Evolutionary conservation across 164 flowering plant species (phyloP).

Genomic region (grape (Vitis vinifera)): DNA sequence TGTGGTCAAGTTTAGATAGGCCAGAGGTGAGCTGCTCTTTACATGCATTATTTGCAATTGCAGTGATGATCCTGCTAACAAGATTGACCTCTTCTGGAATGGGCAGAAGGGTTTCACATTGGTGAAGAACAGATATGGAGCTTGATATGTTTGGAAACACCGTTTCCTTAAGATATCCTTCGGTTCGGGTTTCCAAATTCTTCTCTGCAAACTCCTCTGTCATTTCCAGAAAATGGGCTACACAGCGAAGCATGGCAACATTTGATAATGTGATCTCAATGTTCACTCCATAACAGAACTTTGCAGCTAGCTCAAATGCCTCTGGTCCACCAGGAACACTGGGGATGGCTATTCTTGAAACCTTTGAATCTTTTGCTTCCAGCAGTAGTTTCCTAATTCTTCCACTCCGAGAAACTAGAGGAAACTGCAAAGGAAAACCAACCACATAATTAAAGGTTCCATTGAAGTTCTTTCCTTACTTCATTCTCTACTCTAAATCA

Average conservation of each 20-base stretch:
- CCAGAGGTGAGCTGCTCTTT: slow-evolving; percentile 95
- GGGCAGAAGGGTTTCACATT: slow-evolving; percentile 72
- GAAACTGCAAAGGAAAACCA: slow-evolving; percentile 57
- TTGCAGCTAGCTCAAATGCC: slow-evolving; percentile 91
- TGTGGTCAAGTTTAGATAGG: slow-evolving; percentile 70
- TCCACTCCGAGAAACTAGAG: slow-evolving; percentile 88
- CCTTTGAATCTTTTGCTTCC: slow-evolving; percentile 75
- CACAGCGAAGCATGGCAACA: slow-evolving; percentile 73
- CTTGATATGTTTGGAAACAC: slow-evolving; percentile 72
- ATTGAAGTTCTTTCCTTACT: not conserved
- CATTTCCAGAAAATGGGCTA: slow-evolving; percentile 81
- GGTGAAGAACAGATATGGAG: slow-evolving; percentile 75
- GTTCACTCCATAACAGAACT: slow-evolving; percentile 87
- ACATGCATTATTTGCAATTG: slow-evolving; percentile 77
- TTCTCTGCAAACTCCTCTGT: slow-evolving; percentile 85
- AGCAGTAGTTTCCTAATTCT: slow-evolving; percentile 64
- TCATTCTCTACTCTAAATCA: not conserved
- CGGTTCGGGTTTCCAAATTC: slow-evolving; percentile 64
- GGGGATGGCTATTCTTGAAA: slow-evolving; percentile 50
- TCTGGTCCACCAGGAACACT: slow-evolving; percentile 83
- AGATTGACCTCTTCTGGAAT: slow-evolving; percentile 74
- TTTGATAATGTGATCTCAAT: slow-evolving; percentile 69
- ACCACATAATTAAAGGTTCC: slow-evolving; percentile 4
- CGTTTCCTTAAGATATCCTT: slow-evolving; percentile 59
- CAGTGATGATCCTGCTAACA: slow-evolving; percentile 56